Evolutionary conservation across 2,329 filamentous ascomycete genomes (phyloP).

Genomic region (Dactylonectria macrodidyma): DNA sequence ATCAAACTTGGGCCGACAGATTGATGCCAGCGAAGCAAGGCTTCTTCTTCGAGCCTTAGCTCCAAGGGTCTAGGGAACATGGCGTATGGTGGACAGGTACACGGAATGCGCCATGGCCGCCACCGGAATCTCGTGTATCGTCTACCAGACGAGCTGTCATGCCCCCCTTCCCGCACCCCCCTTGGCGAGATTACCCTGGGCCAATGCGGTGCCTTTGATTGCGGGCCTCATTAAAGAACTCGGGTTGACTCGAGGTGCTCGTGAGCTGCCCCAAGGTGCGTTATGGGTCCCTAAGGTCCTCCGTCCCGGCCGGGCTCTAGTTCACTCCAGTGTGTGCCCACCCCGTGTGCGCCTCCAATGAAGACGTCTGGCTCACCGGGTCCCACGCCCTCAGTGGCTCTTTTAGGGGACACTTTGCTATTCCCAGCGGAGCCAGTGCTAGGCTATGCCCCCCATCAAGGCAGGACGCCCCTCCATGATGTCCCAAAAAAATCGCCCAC

Average conservation of each 20-base stretch:
- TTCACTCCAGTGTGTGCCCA: constrained; percentile 8
- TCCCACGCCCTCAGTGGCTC: constrained; percentile 13
- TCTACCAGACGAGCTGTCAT: constrained; percentile 21
- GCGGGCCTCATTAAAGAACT: constrained; percentile 48
- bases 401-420: constrained; percentile 28
- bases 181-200: constrained; percentile 48
- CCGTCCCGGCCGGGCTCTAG: constrained; percentile 17
- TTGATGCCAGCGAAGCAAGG: constrained; percentile 43
- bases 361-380: neutral
- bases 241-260: constrained; percentile 17
- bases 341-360: constrained; percentile 3
- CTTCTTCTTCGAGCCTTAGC: constrained; percentile 28
- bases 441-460: constrained; percentile 2
- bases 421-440: constrained; percentile 10
- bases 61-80: constrained; percentile 28
- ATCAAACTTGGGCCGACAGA: constrained; percentile 21
- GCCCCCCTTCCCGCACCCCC: constrained; percentile 27
- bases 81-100: constrained; percentile 15
- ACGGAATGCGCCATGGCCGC: neutral
- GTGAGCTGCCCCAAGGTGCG: constrained; percentile 6
- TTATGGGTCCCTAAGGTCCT: constrained; percentile 6
- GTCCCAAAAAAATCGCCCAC: constrained; percentile 10
- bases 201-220: constrained; percentile 43
- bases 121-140: constrained; percentile 12
- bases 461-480: neutral